These are phyloP conservation scores for Metschnikowia similis DNA, from an alignment of 805 yeast genomes.

Conservation along the genomic window DNA sequence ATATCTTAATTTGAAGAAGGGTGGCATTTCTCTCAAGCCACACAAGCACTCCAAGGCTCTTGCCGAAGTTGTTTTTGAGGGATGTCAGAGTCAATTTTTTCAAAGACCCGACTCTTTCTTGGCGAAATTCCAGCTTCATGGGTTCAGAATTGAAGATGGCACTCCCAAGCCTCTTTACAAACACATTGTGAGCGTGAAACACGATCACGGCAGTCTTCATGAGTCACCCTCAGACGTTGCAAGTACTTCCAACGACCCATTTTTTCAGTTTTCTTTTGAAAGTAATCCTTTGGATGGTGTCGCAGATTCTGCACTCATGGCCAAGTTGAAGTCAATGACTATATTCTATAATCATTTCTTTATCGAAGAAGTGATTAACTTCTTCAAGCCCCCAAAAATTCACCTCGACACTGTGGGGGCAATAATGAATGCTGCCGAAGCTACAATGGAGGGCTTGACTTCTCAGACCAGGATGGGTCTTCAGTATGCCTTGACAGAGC, in stretches of 20 bases:
- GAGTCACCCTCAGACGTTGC: slow-evolving; percentile 10
- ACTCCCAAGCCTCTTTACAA: slow-evolving; percentile 75
- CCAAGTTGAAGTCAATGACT: slow-evolving; percentile 81
- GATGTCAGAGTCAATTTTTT: slow-evolving; percentile 66
- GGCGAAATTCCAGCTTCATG: slow-evolving; percentile 69
- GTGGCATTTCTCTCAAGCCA: slow-evolving; percentile 62
- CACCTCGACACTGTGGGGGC: slow-evolving; percentile 88
- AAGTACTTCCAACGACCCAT: slow-evolving; percentile 46
- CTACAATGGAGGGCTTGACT: slow-evolving; percentile 87
- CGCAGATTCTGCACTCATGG: slow-evolving; percentile 74
- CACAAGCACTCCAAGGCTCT: slow-evolving; percentile 43
- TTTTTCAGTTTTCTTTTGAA: slow-evolving; percentile 80
- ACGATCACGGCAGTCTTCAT: slow-evolving; percentile 42
- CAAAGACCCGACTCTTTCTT: slow-evolving; percentile 78
- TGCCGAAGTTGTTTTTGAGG: slow-evolving; percentile 79
- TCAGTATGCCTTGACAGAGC: slow-evolving; percentile 91
- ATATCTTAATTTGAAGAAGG: slow-evolving; percentile 64
- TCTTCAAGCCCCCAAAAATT: slow-evolving; percentile 82
- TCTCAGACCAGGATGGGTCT: slow-evolving; percentile 87
- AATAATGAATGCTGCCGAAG: slow-evolving; percentile 89
- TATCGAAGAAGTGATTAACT: slow-evolving; percentile 65
- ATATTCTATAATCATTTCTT: slow-evolving; percentile 85
- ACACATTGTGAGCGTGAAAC: slow-evolving; percentile 81
- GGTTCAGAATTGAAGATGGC: slow-evolving; percentile 84
- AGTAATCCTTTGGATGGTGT: slow-evolving; percentile 77